These are phyloP conservation scores for Aspergillus saccharolyticus DNA, from an alignment of 495 filamentous ascomycete genomes.

Conservation along the genomic window DNA sequence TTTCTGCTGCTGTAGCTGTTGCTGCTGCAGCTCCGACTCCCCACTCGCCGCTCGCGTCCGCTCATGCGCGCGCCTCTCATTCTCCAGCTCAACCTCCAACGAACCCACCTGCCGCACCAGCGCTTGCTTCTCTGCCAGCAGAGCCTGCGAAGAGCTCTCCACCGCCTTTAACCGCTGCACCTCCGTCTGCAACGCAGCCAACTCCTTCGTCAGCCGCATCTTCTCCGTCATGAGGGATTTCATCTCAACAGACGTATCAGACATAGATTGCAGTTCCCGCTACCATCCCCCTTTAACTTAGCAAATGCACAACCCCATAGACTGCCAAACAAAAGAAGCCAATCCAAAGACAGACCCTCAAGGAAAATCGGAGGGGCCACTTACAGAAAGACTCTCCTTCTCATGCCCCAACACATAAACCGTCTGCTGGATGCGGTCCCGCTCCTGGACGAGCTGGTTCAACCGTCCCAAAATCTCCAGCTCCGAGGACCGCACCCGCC, in stretches of 20 bases:
- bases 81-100: slow-evolving; percentile 73
- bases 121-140: slow-evolving; percentile 68
- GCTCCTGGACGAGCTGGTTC: slow-evolving; percentile 49
- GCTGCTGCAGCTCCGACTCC: not conserved
- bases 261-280: slow-evolving; percentile 64
- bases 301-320: not conserved
- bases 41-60: slow-evolving; percentile 49
- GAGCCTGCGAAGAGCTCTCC: slow-evolving; percentile 55
- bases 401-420: slow-evolving; percentile 57
- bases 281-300: slow-evolving; percentile 29
- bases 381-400: slow-evolving; percentile 63
- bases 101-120: slow-evolving; percentile 69
- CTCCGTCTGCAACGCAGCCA: slow-evolving; percentile 67
- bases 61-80: slow-evolving; percentile 65
- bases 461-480: slow-evolving; percentile 56
- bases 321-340: not conserved
- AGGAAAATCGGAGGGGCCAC: slow-evolving; percentile 9
- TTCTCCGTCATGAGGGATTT: slow-evolving; percentile 73
- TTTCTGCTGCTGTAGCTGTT: slow-evolving; percentile 16
- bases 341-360: too few species aligned
- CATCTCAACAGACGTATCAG: slow-evolving; percentile 57
- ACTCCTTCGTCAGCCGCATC: slow-evolving; percentile 62
- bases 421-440: slow-evolving; percentile 50
- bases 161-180: slow-evolving; percentile 73
- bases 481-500: slow-evolving; percentile 42